A percentile compares a stretch with the other conserved stretches of the same genome.
Evolutionary conservation across 768 basidiomycete genomes (phyloP).

Genomic region (Ramaria sp.): DNA sequence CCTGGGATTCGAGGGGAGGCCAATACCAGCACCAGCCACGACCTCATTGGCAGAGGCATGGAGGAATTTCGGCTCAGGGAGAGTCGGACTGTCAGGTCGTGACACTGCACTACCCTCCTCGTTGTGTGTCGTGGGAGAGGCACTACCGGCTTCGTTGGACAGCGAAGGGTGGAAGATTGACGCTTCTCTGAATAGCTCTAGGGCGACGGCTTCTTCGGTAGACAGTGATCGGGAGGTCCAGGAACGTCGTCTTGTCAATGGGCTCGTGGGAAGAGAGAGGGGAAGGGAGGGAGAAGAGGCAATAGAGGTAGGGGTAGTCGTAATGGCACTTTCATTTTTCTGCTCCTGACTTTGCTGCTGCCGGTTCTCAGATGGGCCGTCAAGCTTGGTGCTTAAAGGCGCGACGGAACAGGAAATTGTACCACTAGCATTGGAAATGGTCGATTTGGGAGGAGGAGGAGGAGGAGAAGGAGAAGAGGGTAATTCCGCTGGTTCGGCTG

Average conservation of each 20-base stretch:
- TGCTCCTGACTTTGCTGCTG: too few relatives aligned
- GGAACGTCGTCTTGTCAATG: not conserved
- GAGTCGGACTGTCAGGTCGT: conserved; percentile 9
- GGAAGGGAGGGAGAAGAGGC: not conserved
- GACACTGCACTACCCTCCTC: not conserved
- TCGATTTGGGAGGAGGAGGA: not conserved
- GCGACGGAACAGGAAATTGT: too few relatives aligned
- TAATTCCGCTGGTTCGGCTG: not conserved
- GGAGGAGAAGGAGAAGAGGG: too few relatives aligned
- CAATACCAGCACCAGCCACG: too few relatives aligned
- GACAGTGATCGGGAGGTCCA: not conserved
- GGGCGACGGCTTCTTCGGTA: not conserved
- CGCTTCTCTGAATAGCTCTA: not conserved
- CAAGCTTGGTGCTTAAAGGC: not conserved
- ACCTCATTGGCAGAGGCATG: too few relatives aligned
- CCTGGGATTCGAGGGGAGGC: too few relatives aligned
- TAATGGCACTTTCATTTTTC: too few relatives aligned
- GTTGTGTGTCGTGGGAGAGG: not conserved
- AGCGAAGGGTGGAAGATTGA: not conserved
- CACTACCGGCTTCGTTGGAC: not conserved
- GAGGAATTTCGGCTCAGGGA: not conserved
- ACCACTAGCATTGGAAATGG: not conserved
- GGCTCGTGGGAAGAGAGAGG: not conserved
- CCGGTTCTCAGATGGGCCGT: too few relatives aligned
- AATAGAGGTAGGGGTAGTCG: not conserved